phyloP scores from a whole-genome alignment of 2,329 filamentous ascomycete genomes.

The Cladosporium sp. region DNA sequence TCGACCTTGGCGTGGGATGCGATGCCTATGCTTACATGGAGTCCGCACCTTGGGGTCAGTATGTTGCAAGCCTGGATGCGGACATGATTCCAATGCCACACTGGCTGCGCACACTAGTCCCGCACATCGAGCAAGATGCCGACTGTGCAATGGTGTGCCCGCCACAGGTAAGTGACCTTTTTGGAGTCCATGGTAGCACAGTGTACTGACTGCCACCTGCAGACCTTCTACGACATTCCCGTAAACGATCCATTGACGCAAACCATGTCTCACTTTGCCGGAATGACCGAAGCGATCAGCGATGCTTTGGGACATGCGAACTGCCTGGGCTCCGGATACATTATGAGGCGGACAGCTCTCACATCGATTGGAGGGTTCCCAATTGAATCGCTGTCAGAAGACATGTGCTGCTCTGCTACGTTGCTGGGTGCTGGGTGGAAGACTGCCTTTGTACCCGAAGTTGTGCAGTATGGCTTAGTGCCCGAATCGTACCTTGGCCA shows the following conservation, averaged over 20 bases:
- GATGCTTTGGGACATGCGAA: slow-evolving; percentile 52
- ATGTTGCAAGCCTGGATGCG: slow-evolving; percentile 62
- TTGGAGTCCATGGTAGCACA: neutral
- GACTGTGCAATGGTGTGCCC: slow-evolving; percentile 9
- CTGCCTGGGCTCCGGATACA: slow-evolving; percentile 62
- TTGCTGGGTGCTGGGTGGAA: slow-evolving; percentile 60
- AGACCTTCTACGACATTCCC: slow-evolving; percentile 62
- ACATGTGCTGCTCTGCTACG: slow-evolving; percentile 56
- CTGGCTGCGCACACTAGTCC: slow-evolving; percentile 58
- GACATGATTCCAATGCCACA: slow-evolving; percentile 64
- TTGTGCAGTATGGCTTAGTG: slow-evolving; percentile 57
- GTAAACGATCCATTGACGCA: slow-evolving; percentile 55
- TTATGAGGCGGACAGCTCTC: slow-evolving; percentile 56
- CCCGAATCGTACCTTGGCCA: slow-evolving; percentile 55
- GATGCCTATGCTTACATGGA: neutral
- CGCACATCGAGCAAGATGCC: slow-evolving; percentile 42
- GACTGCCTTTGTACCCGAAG: slow-evolving; percentile 57
- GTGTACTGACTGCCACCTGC: slow-evolving; percentile 54
- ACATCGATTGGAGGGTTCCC: slow-evolving; percentile 61
- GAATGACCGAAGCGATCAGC: slow-evolving; percentile 47
- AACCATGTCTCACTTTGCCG: slow-evolving; percentile 56
- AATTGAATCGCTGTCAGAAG: slow-evolving; percentile 56
- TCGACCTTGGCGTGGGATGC: slow-evolving; percentile 40
- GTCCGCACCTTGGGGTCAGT: slow-evolving; percentile 23
- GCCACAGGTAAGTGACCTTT: neutral